phyloP scores from a whole-genome alignment of 1,139 yeast species.

The Pichia sp. region DNA sequence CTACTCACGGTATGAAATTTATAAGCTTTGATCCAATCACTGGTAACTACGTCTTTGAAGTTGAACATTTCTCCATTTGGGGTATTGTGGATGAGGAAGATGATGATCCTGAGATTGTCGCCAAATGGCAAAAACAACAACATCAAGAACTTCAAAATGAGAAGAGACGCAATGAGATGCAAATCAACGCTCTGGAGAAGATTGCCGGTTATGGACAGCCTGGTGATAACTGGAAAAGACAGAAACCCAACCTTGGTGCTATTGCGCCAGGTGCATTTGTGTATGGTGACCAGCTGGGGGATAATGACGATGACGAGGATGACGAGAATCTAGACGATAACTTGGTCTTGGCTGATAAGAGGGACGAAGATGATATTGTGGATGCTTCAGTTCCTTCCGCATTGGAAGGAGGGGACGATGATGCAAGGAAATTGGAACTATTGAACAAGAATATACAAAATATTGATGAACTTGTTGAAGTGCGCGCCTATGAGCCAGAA shows the following conservation, averaged over 20 bases:
- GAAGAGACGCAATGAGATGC: conserved; percentile 18
- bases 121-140: conserved; percentile 29
- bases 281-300: background rate
- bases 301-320: conserved; percentile 1
- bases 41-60: conserved; percentile 77
- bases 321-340: background rate
- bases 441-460: conserved; percentile 2
- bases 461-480: conserved; percentile 36
- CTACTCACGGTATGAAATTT: conserved; percentile 64
- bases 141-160: conserved; percentile 25
- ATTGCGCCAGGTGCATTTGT: conserved; percentile 21
- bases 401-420: background rate
- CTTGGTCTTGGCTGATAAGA: conserved; percentile 3
- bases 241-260: conserved; percentile 11
- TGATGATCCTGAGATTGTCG: conserved; percentile 34
- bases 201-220: conserved; percentile 17
- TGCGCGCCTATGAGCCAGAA: conserved; percentile 65
- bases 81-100: conserved; percentile 69
- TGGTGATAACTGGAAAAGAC: conserved; percentile 15
- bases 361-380: conserved; percentile 8
- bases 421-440: conserved; percentile 1
- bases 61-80: conserved; percentile 92
- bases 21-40: conserved; percentile 71
- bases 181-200: conserved; percentile 17
- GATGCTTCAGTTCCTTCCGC: conserved; percentile 10